Base-by-base conservation (phyloP, 768 basidiomycete genomes). In the Phylloporus sp. region DNA sequence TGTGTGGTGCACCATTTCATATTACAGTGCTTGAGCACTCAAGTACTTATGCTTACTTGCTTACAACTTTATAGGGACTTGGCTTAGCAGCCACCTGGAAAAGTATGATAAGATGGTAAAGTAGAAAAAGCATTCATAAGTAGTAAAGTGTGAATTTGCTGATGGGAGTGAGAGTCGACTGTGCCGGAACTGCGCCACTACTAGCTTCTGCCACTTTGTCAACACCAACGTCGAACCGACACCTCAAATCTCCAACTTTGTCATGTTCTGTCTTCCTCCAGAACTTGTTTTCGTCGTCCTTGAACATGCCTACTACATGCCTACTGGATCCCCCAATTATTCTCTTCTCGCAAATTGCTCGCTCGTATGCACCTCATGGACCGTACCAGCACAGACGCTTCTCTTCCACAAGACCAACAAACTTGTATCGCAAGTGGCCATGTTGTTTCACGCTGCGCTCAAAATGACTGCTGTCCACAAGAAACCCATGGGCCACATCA, bases 311-410 rank as follows among this genome's bases (percentile, higher is more conserved):
- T 66, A 66, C 51, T 64, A 65, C 44, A 54, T 42, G 0, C 18
- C 49, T 2, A 9, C 6, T 3, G 61, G 53, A 38, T 41, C 38
- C 15, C 59, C 59, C 6, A 46, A 64, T 49, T 44, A 60, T 33
- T 3, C 26, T 15, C 29, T 59, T 26, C 61, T 65, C 24, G 39
- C 48, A 39, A 54, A 41, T 37, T 62, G 55, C 28, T 53, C 62
- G 21, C 56, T 62, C 32, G 62, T 67, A 13, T 62, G 60, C 36
- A 52, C 39, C 11, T 54, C 53, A 3, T 68, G 62, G 65, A 61
- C 59, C 9, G 31, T 39, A 24, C 59, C 58, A 27, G 63, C 66
- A 2, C 66, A 65, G 43, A 39, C 60, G 2, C 53, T 68, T 0
- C 58, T 68, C 39, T 67, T 69, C 50, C 56, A 35, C 28, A 51